These are phyloP conservation scores for Raffaelea albimanens DNA, from an alignment of 2,329 filamentous ascomycete species.

Conservation along the genomic window DNA sequence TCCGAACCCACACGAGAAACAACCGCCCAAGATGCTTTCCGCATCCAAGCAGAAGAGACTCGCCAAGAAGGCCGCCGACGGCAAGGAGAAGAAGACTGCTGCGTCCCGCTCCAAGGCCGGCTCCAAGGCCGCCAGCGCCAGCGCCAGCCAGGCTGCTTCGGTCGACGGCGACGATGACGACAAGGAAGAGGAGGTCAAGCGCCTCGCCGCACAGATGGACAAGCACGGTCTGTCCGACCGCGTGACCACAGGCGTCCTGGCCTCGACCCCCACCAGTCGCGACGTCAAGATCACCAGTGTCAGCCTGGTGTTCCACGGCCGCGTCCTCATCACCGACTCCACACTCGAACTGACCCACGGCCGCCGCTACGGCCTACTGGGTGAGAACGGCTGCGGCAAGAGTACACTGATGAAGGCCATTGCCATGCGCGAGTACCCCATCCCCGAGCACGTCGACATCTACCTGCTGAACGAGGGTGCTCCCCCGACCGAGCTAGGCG, in stretches of 20 bases:
- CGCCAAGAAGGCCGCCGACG: constrained; percentile 61
- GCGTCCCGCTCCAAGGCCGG: constrained; percentile 56
- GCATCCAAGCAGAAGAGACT: constrained; percentile 63
- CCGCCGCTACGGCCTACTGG: constrained; percentile 86
- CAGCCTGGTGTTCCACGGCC: constrained; percentile 94
- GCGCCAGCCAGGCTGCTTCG: constrained; percentile 52
- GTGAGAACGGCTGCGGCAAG: constrained; percentile 99
- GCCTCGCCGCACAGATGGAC: constrained; percentile 87
- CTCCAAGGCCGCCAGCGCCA: constrained; percentile 52
- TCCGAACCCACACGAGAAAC: not conserved
- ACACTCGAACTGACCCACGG: constrained; percentile 89
- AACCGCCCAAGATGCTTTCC: constrained; percentile 48
- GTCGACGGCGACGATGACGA: constrained; percentile 63
- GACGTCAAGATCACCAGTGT: constrained; percentile 96
- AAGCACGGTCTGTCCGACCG: constrained; percentile 93
- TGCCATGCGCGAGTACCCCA: constrained; percentile 84
- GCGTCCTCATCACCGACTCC: constrained; percentile 88
- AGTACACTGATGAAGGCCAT: constrained; percentile 96
- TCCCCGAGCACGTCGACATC: constrained; percentile 94
- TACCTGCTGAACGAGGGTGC: constrained; percentile 98
- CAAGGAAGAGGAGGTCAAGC: constrained; percentile 70
- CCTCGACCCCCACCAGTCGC: constrained; percentile 74
- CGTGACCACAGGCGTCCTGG: constrained; percentile 93
- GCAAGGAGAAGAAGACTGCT: constrained; percentile 70
- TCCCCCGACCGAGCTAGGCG: constrained; percentile 77